Evolutionary conservation across 805 yeast species (phyloP), one percentile per base, ranked within the genome.

Genomic region (Cyberlindnera petersonii): DNA sequence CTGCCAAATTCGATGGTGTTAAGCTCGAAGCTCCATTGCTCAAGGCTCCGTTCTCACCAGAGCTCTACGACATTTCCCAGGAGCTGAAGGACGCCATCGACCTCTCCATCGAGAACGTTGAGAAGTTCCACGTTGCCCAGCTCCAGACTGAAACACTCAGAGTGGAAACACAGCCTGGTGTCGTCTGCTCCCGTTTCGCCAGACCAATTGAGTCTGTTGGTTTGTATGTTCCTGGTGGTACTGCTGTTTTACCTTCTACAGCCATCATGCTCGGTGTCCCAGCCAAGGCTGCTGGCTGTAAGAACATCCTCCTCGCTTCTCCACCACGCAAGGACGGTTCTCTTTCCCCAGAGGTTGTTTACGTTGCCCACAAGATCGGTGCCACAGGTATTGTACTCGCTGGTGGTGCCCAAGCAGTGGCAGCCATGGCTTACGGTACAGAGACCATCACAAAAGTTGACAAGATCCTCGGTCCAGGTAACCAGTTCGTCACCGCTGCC

Each of bases 341-440:
- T 39, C 73, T 93, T 48, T 86, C 96, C 6, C 98, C 98, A 4
- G 99, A 93, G 62, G 96, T 93, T 39, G 96, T 88, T 14, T 93
- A 93, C 54, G 97, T 93, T 39, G 98, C 99, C 16, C 86, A 87
- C 64, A 88, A 88, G 64, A 81, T 93, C 48, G 97, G 97, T 42
- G 98, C 97, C 29, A 72, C 78, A 43, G 75, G 82, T 52, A 88
- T 93, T 56, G 87, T 93, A 9, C 71, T 93, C 53, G 98, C 98
- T 1, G 99, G 99, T 55, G 99, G 99, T 57, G 98, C 98, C 4
- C 99, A 93, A 70, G 99, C 98, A 6, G 86, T 93, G 37, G 95
- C 97, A 33, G 95, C 99, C 5, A 78, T 93, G 95, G 98, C 98
- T 2, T 93, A 93, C 61, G 99, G 99, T 59, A 93, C 98, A 11